Base-by-base conservation (phyloP, 495 filamentous ascomycete species). In the Tuber indicum region DNA sequence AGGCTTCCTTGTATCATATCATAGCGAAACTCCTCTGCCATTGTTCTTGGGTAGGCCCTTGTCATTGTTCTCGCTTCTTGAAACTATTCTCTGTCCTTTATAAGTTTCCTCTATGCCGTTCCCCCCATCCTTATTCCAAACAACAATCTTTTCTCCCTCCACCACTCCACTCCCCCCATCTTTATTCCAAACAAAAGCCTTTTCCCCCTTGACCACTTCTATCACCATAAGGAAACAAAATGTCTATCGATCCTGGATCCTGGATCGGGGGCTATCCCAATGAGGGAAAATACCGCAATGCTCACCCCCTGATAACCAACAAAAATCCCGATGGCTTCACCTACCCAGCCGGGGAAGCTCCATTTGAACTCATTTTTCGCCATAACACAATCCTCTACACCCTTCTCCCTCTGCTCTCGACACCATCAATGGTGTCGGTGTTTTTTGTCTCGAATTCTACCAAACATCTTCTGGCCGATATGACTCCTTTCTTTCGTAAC, bases 391-490 rank as follows among this genome's bases (percentile, higher is more conserved):
- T 81, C 19, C 70, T 80, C 7, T 73, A 77, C 1, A 17, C 7
- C 1, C 45, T 80, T 3, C 36, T 80, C 10, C 6, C 49, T 26
- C 62, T 46, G 16, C 52, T 80, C 32, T 72, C 75, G 4, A 82
- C 81, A 0, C 77, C 81, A 16, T 70, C 76, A 6, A 44, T 83
- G 1, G 74, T 83, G 19, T 75, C 58, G 2, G 42, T 83, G 12
- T 79, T 75, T 46, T 76, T 69, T 32, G 76, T 78, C 1, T 82
- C 75, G 1, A 72, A 39, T 6, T 80, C 77, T 0, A 2, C 73
- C 19, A 75, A 78, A 5, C 42, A 45, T 17, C 75, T 81, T 36
- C 69, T 82, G 39, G 42, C 62, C 9, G 70, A 73, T 32, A 62
- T 62, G 52, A 32, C 52, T 32, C 1, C 81, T 78, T 32, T 73